Conservation (phyloP, 805 yeast species). For the Teunomyces atbi region DNA sequence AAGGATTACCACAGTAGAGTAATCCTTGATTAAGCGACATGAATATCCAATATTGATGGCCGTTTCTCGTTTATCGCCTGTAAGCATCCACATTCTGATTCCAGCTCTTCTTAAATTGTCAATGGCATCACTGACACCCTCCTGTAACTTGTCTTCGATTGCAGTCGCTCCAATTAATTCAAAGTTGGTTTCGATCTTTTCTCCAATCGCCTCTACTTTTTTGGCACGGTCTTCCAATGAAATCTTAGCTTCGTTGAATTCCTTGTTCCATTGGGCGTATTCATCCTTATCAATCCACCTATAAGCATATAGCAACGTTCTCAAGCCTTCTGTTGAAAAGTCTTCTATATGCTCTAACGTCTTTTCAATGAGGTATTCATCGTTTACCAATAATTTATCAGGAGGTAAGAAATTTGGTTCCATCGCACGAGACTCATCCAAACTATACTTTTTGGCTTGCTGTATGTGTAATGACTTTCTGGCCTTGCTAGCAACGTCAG, state of each 20-base stretch:
- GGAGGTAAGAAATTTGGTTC: conserved; percentile 24
- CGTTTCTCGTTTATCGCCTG: conserved; percentile 97
- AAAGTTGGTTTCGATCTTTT: conserved; percentile 63
- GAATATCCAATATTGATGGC: conserved; percentile 97
- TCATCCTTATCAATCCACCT: conserved; percentile 61
- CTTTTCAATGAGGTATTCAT: conserved; percentile 73
- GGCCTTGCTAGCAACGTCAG: conserved; percentile 51
- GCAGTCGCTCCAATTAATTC: conserved; percentile 90
- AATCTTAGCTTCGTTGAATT: conserved; percentile 74
- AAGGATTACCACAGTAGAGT: conserved; percentile 81
- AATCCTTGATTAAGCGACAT: conserved; percentile 89
- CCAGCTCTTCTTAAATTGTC: conserved; percentile 92
- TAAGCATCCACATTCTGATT: conserved; percentile 94
- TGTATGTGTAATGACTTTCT: conserved; percentile 58
- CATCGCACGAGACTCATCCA: conserved; percentile 15
- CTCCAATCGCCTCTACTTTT: conserved; percentile 72
- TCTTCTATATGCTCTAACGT: conserved; percentile 91
- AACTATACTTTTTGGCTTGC: conserved; percentile 55
- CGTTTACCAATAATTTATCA: conserved; percentile 64
- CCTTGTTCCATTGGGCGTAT: conserved; percentile 64
- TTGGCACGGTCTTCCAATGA: conserved; percentile 65
- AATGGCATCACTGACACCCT: conserved; percentile 95
- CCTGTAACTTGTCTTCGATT: conserved; percentile 93
- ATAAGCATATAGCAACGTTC: conserved; percentile 84
- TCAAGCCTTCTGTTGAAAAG: conserved; percentile 89